Base-by-base conservation (phyloP, 768 basidiomycete species). In the Lactarius psammicola region DNA sequence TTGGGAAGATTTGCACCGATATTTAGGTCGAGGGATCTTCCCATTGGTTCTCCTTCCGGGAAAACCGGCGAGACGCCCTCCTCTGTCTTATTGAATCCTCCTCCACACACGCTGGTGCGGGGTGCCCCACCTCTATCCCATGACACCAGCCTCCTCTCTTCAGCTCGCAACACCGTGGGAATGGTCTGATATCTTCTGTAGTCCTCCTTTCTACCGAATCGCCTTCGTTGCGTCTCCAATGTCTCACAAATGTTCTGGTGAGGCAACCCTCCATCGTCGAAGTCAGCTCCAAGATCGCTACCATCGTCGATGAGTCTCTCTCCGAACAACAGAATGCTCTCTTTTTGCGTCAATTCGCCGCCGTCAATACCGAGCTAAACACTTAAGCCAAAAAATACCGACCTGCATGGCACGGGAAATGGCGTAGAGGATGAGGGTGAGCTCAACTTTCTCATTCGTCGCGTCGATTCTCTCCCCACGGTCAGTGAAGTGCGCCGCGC, bases 401-500 rank as follows among this genome's bases (percentile, higher is more conserved):
- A 59, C 5, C 30, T 57, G 13, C 44, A 63, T 23, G 56, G 58
- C 23, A 55, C 49, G 4, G 63, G 60, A 5, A 60, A 57, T 26
- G 59, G 56, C 9, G 53, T 31, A 6, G 88, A 89, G 61, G 91
- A 92, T 36, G 85, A 89, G 62, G 85, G 87, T 23, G 94, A 94
- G 69, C 88, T 86, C 4, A 90, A 92, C 0, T 89, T 89, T 60
- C 76, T 95, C 56, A 84, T 83, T 73, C 80, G 82, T 64, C 85
- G 85, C 72, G 88, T 95, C 34, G 90, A 93, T 67, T 86, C 85
- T 0, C 87, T 93, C 80, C 82, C 82, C 13, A 78, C 79, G 18
- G 88, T 87, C 18, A 86, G 84, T 40, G 92, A 95, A 74, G 92
- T 94, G 74, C 82, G 90, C 46, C 91, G 88, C 75, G 87, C 90